These are phyloP conservation scores for Carpinus viminea DNA, from an alignment of 306 rosid species.

Conservation along the genomic window DNA sequence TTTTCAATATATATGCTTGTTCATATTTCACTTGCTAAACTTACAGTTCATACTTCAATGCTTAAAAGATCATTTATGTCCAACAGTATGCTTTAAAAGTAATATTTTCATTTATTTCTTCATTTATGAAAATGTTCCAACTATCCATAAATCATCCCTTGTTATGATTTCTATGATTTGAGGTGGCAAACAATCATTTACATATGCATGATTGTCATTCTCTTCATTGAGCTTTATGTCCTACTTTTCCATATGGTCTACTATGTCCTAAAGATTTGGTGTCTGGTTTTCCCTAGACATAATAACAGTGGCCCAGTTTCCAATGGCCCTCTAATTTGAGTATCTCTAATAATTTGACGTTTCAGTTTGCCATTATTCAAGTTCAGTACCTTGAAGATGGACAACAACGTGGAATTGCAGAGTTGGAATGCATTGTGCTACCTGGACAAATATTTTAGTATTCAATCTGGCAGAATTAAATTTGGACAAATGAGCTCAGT, in stretches of 20 bases:
- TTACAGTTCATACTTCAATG: background rate
- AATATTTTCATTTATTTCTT: background rate
- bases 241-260: background rate
- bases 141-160: background rate
- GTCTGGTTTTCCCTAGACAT: background rate
- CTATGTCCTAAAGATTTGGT: background rate
- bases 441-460: background rate
- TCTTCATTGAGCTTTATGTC: background rate
- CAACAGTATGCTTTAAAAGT: background rate
- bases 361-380: background rate
- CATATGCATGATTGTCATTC: background rate
- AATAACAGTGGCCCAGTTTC: background rate
- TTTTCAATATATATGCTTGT: background rate
- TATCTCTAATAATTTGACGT: background rate
- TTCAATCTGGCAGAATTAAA: background rate
- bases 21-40: background rate
- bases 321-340: background rate
- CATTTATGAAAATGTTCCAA: background rate
- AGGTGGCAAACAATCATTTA: background rate
- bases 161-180: background rate
- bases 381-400: background rate
- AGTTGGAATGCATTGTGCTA: background rate
- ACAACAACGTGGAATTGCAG: background rate
- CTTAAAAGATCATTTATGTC: background rate
- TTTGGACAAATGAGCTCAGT: constrained; percentile 1